Base-by-base conservation (phyloP, 176 grass and related monocot genomes). In the Cenchrus americanus region DNA sequence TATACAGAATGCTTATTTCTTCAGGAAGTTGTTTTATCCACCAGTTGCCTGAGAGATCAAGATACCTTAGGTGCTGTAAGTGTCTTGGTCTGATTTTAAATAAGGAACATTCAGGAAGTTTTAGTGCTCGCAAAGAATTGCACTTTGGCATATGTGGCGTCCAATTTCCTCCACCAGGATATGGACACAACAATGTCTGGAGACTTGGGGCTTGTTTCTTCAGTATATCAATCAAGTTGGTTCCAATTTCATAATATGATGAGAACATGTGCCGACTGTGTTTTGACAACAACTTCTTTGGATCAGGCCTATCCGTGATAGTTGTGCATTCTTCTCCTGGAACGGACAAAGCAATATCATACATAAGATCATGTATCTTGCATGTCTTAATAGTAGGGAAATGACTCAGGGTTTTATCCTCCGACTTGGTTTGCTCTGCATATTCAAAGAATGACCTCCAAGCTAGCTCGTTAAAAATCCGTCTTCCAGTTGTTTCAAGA, bases 41-140 rank as follows among this genome's bases (percentile, higher is more conserved):
- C 0, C 0, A 1, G 6, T 9, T 22, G 0, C 0, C 0, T 32
- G 42, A 23, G 18, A 83, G 43, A 63, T 22, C 22, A 6, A 83
- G 69, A 50, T 73, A 72, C 43, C 69, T 62, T 9, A 83, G 43
- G 44, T 73, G 23, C 0, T 62, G 66, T 2, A 83, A 3, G 10
- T 51, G 7, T 10, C 17, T 50, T 62, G 69, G 17, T 37, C 3
- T 27, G 17, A 72, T 63, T 30, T 63, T 32, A 1, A 32, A 32
- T 17, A 2, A 5, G 2, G 1, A 10, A 42, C 4, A 5, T 0
- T 4, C 0, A 26, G 44, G 0, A 0, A 17, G 1, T 5, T 9
- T 0, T 0, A 83, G 3, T 73, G 69, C 69, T 50, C 80, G 14
- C 1, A 83, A 24, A 14, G 52, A 83, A 27, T 21, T 65, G 2